These are phyloP conservation scores for Raphanus hybrid DNA, from an alignment of 441 rosid species.

Conservation along the genomic window DNA sequence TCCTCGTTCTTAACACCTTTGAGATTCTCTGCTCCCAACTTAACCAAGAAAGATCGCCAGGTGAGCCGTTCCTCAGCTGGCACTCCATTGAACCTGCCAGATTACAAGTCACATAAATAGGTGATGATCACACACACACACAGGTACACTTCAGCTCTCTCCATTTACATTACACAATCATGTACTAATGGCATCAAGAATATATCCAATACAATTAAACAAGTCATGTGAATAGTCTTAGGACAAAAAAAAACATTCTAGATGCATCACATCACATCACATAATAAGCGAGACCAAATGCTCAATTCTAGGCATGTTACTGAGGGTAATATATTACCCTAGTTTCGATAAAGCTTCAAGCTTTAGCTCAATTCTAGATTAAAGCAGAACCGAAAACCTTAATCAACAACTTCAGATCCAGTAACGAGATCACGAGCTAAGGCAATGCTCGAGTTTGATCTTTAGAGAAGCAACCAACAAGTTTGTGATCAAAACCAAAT, in stretches of 20 bases:
- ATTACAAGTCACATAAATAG: neutral
- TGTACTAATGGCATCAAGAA: constrained; percentile 1
- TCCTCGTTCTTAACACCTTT: constrained; percentile 90
- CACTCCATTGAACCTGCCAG: constrained; percentile 87
- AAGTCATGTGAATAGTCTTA: neutral
- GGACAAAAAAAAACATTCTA: neutral
- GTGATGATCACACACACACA: neutral
- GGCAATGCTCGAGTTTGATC: neutral
- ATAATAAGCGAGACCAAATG: neutral
- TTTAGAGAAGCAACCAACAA: neutral
- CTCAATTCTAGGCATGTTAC: neutral
- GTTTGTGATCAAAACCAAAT: neutral
- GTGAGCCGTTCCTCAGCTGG: constrained; percentile 91
- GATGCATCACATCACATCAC: neutral
- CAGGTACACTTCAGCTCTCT: neutral
- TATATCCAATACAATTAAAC: neutral
- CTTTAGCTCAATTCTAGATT: neutral
- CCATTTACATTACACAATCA: constrained; percentile 11
- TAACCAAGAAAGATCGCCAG: constrained; percentile 93
- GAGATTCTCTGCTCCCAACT: constrained; percentile 93
- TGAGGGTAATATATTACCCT: neutral
- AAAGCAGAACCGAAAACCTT: neutral
- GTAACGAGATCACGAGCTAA: neutral
- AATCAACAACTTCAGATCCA: constrained; percentile 20
- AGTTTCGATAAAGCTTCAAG: neutral